A percentile compares a stretch with the other conserved stretches of the same genome.
Conservation (phyloP, 2,329 filamentous ascomycete species). For the Trichoderma gracile region DNA sequence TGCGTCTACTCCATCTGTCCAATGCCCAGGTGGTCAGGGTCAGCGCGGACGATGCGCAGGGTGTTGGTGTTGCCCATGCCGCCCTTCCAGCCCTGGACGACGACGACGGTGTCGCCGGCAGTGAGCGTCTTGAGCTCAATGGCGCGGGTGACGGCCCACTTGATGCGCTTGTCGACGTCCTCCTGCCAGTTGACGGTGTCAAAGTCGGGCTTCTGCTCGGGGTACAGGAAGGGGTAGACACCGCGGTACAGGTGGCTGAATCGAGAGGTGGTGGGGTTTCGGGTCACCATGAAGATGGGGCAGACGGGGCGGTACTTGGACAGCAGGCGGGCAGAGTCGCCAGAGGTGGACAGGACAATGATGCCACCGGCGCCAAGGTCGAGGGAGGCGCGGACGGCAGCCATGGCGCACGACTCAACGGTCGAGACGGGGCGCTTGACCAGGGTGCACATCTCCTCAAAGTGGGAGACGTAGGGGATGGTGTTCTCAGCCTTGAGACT, state of each 20-base stretch:
- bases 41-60: conserved; percentile 62
- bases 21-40: conserved; percentile 59
- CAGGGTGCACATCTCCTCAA: conserved; percentile 88
- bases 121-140: conserved; percentile 76
- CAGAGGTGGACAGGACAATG: conserved; percentile 92
- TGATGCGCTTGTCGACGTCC: conserved; percentile 95
- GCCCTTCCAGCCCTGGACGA: conserved; percentile 88
- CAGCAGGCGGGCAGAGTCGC: conserved; percentile 88
- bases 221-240: conserved; percentile 96
- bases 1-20: conserved; percentile 42
- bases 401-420: conserved; percentile 94
- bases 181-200: conserved; percentile 93
- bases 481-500: conserved; percentile 96
- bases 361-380: conserved; percentile 97
- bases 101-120: conserved; percentile 73
- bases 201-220: conserved; percentile 93
- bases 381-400: conserved; percentile 90
- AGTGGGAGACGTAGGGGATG: conserved; percentile 94
- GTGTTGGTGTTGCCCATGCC: conserved; percentile 93
- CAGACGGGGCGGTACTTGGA: conserved; percentile 99
- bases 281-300: conserved; percentile 99
- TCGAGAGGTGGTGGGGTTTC: conserved; percentile 78
- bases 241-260: conserved; percentile 96
- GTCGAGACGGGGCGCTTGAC: conserved; percentile 81
- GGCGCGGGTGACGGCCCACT: conserved; percentile 90